Conservation (phyloP, 2,329 filamentous ascomycete species). For the Neopestalotiopsis sp. region DNA sequence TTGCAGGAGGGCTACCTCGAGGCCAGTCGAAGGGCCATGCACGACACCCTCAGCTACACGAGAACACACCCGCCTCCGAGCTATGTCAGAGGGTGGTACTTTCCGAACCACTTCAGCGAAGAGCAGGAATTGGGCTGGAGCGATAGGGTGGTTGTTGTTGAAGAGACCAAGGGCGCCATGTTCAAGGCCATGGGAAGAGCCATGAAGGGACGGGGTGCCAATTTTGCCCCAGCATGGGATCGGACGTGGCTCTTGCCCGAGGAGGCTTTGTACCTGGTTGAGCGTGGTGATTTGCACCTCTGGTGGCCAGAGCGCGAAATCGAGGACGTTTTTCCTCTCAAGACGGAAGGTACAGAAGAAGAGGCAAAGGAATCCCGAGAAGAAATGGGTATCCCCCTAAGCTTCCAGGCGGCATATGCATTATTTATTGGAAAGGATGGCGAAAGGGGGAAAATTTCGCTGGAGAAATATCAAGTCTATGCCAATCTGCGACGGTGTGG, state of each 20-base stretch:
- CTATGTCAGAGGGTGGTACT: constrained; percentile 75
- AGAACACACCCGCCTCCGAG: constrained; percentile 73
- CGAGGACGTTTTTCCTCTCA: constrained; percentile 51
- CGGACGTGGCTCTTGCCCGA: constrained; percentile 87
- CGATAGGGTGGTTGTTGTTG: constrained; percentile 69
- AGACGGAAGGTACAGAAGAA: constrained; percentile 34
- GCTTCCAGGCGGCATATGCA: constrained; percentile 88
- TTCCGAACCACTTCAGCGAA: constrained; percentile 62
- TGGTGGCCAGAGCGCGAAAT: constrained; percentile 75
- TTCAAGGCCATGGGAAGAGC: constrained; percentile 78
- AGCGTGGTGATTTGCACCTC: constrained; percentile 85
- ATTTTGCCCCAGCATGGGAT: constrained; percentile 57
- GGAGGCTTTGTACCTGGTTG: constrained; percentile 87
- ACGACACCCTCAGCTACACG: constrained; percentile 80
- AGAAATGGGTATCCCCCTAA: constrained; percentile 76
- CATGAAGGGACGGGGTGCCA: constrained; percentile 58
- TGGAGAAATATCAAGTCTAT: constrained; percentile 90
- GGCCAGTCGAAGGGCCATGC: constrained; percentile 85
- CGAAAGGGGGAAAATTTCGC: constrained; percentile 62
- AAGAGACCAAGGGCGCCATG: constrained; percentile 71
- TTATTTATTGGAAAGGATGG: constrained; percentile 77
- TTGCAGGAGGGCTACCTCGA: constrained; percentile 81
- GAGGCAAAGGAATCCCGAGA: constrained; percentile 55
- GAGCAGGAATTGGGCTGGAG: constrained; percentile 35
- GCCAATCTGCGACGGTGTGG: constrained; percentile 82